Conservation (phyloP, 257 asterid genomes). For the Misopates orontium region DNA sequence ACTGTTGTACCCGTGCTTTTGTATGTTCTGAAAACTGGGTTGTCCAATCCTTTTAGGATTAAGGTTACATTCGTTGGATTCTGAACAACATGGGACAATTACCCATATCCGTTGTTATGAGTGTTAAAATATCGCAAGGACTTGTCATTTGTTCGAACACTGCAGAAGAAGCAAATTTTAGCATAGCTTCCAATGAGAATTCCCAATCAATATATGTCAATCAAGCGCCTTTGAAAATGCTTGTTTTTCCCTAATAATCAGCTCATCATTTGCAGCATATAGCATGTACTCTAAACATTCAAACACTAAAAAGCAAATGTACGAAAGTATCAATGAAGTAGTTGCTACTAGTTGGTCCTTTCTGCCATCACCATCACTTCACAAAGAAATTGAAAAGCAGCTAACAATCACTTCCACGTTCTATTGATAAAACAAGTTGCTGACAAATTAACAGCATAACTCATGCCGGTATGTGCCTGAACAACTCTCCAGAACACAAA, state of each 20-base stretch:
- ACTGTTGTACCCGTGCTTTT: too few species aligned
- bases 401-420: not conserved
- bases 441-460: not conserved
- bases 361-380: not conserved
- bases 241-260: too few species aligned
- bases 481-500: slow-evolving; percentile 65
- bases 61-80: too few species aligned
- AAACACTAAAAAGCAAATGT: not conserved
- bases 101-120: too few species aligned
- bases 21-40: too few species aligned
- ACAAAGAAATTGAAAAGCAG: not conserved
- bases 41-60: too few species aligned
- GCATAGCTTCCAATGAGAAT: not conserved
- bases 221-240: too few species aligned
- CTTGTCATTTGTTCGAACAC: not conserved
- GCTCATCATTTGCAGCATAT: slow-evolving; percentile 1
- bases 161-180: not conserved
- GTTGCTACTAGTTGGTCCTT: slow-evolving; percentile 10
- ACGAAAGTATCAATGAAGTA: not conserved
- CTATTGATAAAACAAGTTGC: not conserved
- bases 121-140: not conserved
- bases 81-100: too few species aligned
- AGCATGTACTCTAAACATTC: not conserved
- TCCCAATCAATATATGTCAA: not conserved
- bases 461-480: slow-evolving; percentile 33